These are phyloP conservation scores for Terana coerulea DNA, from an alignment of 768 basidiomycete genomes.

Conservation along the genomic window DNA sequence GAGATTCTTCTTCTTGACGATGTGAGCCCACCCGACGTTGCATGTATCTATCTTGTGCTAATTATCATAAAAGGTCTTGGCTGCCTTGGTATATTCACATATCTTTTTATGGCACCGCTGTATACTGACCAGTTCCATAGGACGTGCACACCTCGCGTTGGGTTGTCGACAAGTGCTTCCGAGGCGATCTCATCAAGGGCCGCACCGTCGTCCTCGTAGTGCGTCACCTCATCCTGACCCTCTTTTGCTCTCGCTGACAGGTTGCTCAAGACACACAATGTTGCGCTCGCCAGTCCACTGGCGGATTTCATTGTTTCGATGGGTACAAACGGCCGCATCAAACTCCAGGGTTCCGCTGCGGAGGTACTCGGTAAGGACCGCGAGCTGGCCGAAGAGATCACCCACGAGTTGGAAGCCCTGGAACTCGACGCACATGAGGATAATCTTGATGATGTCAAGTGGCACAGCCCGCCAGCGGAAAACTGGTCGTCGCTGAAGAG, in stretches of 20 bases:
- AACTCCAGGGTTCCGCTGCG: constrained; percentile 44
- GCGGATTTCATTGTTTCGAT: constrained; percentile 19
- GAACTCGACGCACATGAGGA: constrained; percentile 9
- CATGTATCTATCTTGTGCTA: not conserved
- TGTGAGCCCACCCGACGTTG: constrained; percentile 28
- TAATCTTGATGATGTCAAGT: not conserved
- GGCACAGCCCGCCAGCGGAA: constrained; percentile 29
- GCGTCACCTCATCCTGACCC: constrained; percentile 11
- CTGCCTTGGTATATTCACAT: constrained; percentile 7
- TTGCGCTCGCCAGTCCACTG: constrained; percentile 13
- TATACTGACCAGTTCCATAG: not conserved
- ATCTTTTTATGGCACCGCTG: not conserved
- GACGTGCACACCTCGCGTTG: constrained; percentile 48
- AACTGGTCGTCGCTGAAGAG: constrained; percentile 62
- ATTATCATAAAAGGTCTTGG: constrained; percentile 1
- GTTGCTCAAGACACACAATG: constrained; percentile 18
- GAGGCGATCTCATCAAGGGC: constrained; percentile 38
- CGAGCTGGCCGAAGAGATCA: constrained; percentile 19
- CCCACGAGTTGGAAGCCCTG: constrained; percentile 16
- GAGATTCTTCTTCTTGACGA: constrained; percentile 70
- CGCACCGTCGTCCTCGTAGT: constrained; percentile 48
- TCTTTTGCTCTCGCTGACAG: not conserved
- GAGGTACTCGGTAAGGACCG: constrained; percentile 41
- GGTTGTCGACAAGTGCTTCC: constrained; percentile 44
- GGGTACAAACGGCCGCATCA: constrained; percentile 43